Conservation (phyloP, 1,284 basidiomycete species). For the Calocybe gambosa region DNA sequence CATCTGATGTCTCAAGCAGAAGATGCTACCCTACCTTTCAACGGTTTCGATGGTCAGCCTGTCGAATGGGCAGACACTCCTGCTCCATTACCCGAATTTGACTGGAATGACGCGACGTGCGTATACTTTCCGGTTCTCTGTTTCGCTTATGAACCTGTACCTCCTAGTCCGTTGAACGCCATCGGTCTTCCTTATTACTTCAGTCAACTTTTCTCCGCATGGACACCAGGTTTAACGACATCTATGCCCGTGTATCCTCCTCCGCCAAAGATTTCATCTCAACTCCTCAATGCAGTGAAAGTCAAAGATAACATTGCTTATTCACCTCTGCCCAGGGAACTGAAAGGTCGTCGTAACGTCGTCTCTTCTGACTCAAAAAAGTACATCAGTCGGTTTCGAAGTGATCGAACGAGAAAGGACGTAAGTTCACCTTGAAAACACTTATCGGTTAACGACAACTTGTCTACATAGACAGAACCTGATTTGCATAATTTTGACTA, state of each 20-base stretch:
- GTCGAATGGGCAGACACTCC: slow-evolving; percentile 81
- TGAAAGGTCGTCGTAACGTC: slow-evolving; percentile 79
- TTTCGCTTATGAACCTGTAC: slow-evolving; percentile 7
- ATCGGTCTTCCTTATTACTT: slow-evolving; percentile 91
- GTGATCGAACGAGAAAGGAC: slow-evolving; percentile 58
- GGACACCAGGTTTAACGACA: slow-evolving; percentile 53
- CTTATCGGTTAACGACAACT: slow-evolving; percentile 4
- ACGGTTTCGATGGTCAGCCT: slow-evolving; percentile 81
- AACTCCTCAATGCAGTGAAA: slow-evolving; percentile 75
- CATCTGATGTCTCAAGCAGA: slow-evolving; percentile 80
- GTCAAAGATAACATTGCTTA: slow-evolving; percentile 88
- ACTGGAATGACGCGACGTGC: slow-evolving; percentile 81
- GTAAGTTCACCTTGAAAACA: slow-evolving; percentile 22
- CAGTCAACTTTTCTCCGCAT: slow-evolving; percentile 73
- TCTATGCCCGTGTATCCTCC: slow-evolving; percentile 47
- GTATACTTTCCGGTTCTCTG: slow-evolving; percentile 19
- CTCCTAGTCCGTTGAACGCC: slow-evolving; percentile 72
- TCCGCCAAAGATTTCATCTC: slow-evolving; percentile 72
- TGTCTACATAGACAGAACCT: slow-evolving; percentile 35
- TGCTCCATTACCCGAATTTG: slow-evolving; percentile 63
- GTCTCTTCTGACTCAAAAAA: slow-evolving; percentile 44
- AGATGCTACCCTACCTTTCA: slow-evolving; percentile 70
- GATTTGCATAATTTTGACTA: slow-evolving; percentile 44
- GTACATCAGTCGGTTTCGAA: slow-evolving; percentile 72
- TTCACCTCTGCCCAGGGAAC: slow-evolving; percentile 77